These are phyloP conservation scores for Leptoxyphium fumago DNA, from an alignment of 2,329 filamentous ascomycete genomes.

Conservation along the genomic window DNA sequence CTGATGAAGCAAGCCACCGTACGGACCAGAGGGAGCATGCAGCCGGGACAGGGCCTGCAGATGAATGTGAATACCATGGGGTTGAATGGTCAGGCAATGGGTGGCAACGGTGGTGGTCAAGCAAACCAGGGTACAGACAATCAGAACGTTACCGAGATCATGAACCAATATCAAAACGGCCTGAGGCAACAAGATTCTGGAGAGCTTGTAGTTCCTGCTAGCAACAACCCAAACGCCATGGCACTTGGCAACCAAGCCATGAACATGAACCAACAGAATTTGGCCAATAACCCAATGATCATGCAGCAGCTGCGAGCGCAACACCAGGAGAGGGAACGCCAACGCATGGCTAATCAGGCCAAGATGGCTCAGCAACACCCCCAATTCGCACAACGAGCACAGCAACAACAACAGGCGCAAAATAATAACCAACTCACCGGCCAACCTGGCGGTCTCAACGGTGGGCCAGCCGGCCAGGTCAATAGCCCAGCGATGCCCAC, in stretches of 20 bases:
- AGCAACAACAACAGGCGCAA: constrained; percentile 28
- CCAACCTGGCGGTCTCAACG: constrained; percentile 31
- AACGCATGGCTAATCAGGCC: constrained; percentile 24
- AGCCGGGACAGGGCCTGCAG: background rate
- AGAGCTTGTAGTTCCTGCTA: constrained; percentile 49
- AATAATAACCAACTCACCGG: constrained; percentile 29
- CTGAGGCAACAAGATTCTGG: constrained; percentile 46
- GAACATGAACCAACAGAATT: constrained; percentile 10
- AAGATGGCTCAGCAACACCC: constrained; percentile 14
- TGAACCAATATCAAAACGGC: constrained; percentile 47
- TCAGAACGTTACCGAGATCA: constrained; percentile 39
- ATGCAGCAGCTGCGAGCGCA: constrained; percentile 1
- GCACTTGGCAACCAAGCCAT: background rate
- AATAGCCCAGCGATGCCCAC: constrained; percentile 33
- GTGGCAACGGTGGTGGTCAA: constrained; percentile 18
- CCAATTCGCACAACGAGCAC: constrained; percentile 21
- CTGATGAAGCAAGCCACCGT: constrained; percentile 6
- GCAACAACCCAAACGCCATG: constrained; percentile 31
- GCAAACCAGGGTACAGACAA: constrained; percentile 15
- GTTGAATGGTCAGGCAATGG: constrained; percentile 25
- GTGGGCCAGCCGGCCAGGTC: constrained; percentile 10
- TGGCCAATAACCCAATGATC: constrained; percentile 23
- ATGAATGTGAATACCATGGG: constrained; percentile 15
- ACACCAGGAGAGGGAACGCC: constrained; percentile 16
- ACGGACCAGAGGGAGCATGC: background rate